A percentile compares a stretch with the other conserved stretches of the same genome.
Conservation (phyloP, 148 eudicot species). For the Camellia sinensis region DNA sequence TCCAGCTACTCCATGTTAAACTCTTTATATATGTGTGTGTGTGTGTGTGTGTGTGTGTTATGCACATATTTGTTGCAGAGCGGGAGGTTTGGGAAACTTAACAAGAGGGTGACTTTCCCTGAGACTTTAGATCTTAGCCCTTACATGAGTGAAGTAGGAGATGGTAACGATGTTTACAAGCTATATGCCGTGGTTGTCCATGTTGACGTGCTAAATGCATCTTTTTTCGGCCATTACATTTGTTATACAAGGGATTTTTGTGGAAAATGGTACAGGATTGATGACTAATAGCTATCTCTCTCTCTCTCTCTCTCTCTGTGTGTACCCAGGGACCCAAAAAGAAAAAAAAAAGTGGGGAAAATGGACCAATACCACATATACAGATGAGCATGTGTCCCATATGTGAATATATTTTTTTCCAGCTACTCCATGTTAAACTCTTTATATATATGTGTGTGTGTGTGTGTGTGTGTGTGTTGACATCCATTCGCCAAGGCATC, state of each 20-base stretch:
- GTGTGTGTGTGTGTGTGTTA: too few species aligned
- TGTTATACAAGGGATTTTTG: constrained; percentile 72
- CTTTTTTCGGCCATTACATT: constrained; percentile 89
- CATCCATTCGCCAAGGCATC: neutral
- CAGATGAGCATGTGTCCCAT: neutral
- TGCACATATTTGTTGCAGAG: constrained; percentile 41
- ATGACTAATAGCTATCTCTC: constrained; percentile 40
- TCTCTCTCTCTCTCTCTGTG: neutral
- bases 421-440: too few species aligned
- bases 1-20: too few species aligned
- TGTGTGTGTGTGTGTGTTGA: too few species aligned
- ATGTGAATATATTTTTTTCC: neutral
- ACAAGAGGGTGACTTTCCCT: constrained; percentile 81
- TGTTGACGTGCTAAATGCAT: constrained; percentile 94
- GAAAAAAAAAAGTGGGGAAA: neutral
- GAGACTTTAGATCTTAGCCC: constrained; percentile 73
- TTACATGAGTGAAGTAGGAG: constrained; percentile 76
- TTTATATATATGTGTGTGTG: too few species aligned
- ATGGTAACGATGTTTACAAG: constrained; percentile 60
- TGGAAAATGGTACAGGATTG: constrained; percentile 90
- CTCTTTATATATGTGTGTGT: too few species aligned
- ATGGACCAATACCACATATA: neutral
- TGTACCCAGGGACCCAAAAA: neutral
- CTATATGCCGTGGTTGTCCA: constrained; percentile 90
- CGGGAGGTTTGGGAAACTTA: constrained; percentile 94